Conservation (phyloP, 305 asterid species). For the Solanum hybrid region DNA sequence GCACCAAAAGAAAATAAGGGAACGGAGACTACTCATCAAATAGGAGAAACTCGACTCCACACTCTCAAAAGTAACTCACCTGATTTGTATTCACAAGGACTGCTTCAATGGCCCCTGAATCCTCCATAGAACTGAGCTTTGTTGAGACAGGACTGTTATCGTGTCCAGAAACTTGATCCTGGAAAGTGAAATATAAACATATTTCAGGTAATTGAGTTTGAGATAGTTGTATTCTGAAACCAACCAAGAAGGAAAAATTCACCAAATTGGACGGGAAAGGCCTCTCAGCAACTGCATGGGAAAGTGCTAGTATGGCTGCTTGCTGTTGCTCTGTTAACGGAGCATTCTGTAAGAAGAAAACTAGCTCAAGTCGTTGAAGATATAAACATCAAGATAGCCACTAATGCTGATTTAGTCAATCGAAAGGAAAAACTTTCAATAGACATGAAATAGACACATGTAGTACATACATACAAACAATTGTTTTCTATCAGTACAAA, state of each 20-base stretch:
- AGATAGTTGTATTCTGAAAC: background rate
- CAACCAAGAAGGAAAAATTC: slow-evolving; percentile 8
- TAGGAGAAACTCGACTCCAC: background rate
- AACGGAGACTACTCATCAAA: background rate
- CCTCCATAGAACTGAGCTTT: slow-evolving; percentile 49
- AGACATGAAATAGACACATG: background rate
- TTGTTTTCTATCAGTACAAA: background rate
- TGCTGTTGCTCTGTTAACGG: slow-evolving; percentile 95
- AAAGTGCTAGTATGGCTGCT: slow-evolving; percentile 76
- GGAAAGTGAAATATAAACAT: slow-evolving; percentile 33
- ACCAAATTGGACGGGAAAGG: slow-evolving; percentile 83
- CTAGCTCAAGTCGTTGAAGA: background rate
- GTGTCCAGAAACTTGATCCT: slow-evolving; percentile 45
- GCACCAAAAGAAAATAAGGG: background rate
- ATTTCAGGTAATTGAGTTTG: background rate
- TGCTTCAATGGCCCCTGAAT: slow-evolving; percentile 55
- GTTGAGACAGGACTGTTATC: slow-evolving; percentile 50
- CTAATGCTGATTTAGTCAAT: background rate
- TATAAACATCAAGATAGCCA: background rate
- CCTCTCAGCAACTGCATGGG: slow-evolving; percentile 93
- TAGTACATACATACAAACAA: background rate
- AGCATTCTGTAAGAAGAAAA: slow-evolving; percentile 45
- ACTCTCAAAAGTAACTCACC: slow-evolving; percentile 24
- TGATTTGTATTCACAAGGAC: slow-evolving; percentile 81
- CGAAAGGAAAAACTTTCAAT: background rate